phyloP scores from a whole-genome alignment of 257 asterid genomes.

The Haberlea rhodopensis region DNA sequence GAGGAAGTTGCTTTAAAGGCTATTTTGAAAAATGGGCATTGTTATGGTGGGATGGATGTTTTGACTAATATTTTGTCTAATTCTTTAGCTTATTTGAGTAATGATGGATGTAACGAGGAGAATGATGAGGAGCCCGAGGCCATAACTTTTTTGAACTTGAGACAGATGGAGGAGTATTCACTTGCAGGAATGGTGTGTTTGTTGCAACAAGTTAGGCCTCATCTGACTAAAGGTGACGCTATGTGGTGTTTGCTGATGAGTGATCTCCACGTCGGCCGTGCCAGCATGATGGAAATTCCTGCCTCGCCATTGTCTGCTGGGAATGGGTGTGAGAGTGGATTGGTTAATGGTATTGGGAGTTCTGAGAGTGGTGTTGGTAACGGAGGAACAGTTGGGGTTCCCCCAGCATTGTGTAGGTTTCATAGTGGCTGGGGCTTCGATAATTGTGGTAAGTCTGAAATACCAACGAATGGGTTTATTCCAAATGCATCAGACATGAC shows the following conservation, averaged over 20 bases:
- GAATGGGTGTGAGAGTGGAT: constrained; percentile 35
- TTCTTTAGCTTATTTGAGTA: constrained; percentile 62
- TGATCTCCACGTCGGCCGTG: constrained; percentile 84
- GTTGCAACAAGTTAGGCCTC: constrained; percentile 84
- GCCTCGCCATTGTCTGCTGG: constrained; percentile 48
- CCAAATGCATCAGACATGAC: constrained; percentile 58
- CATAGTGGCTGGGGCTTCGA: constrained; percentile 93
- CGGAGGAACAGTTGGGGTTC: constrained; percentile 67
- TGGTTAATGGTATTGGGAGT: constrained; percentile 29
- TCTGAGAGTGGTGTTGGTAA: constrained; percentile 40
- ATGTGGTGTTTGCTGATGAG: constrained; percentile 97
- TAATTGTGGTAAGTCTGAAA: constrained; percentile 58
- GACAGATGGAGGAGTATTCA: constrained; percentile 80
- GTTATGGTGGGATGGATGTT: constrained; percentile 91
- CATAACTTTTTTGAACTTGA: constrained; percentile 50
- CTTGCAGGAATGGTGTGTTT: constrained; percentile 81
- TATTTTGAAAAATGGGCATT: constrained; percentile 64
- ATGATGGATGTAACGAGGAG: constrained; percentile 31
- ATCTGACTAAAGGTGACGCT: constrained; percentile 76
- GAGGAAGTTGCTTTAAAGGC: constrained; percentile 76
- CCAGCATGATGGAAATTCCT: constrained; percentile 87
- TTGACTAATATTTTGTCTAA: constrained; percentile 72
- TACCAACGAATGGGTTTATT: constrained; percentile 53
- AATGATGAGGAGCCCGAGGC: constrained; percentile 43
- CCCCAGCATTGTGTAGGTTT: constrained; percentile 76